Evolutionary conservation across 2,329 filamentous ascomycete species (phyloP), one percentile per base, ranked within the genome.

Genomic region (Diaporthe sp.): DNA sequence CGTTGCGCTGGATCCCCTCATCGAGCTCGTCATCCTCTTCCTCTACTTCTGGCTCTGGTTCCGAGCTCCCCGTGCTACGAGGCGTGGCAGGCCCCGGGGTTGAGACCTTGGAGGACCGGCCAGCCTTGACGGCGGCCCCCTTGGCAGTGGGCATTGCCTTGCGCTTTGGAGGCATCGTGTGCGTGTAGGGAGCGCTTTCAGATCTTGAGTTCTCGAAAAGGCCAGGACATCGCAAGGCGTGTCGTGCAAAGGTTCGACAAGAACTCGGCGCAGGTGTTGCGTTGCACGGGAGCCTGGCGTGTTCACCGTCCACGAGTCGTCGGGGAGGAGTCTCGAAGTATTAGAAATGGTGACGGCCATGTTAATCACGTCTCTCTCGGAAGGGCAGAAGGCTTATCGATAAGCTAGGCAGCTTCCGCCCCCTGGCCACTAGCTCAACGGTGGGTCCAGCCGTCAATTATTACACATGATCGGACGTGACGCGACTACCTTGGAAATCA

Each of bases 161-260:
- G 81, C 93, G 89, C 85, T 95, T 95, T 25, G 88, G 86, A 76
- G 93, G 90, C 93, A 95, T 94, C 73, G 74, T 81, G 77, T 75
- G 22, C 56, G 32, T 51, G 42, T n/a, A 37, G 7, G 27, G 32
- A 39, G 32, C 63, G 63, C 63, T 66, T 66, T 66, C 44, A 66
- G 47, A 66, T 51, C 44, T 66, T 66, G 63, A 17, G 22, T 51
- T 17, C 44, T 66, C 44, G 25, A 30, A 27, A 2, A 51, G 13
- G 13, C 35, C 63, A n/a, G 44, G 30, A 37, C 42, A 37, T 37
- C 63, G 42, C 63, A 66, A 25, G 30, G 32, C 63, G 44, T 37
- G 8, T 4, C 27, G 42, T 51, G 63, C 27, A 37, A 7, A 10
- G 22, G 15, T n/a, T 51, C 63, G 32, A 51, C 5, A 37, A 51